Conservation (phyloP, 495 filamentous ascomycete species). For the Penicillium mononematosum region DNA sequence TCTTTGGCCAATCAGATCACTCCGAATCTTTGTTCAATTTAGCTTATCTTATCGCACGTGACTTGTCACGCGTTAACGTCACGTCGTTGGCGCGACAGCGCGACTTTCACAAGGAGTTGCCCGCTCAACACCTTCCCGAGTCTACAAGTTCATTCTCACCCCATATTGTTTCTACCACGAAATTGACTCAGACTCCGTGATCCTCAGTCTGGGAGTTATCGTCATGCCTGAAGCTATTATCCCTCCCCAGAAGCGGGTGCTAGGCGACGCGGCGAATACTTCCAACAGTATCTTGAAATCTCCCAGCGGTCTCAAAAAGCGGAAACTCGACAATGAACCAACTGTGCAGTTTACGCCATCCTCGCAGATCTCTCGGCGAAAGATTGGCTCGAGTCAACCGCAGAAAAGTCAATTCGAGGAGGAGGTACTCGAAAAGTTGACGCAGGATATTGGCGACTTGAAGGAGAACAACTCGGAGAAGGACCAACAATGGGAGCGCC, state of each 20-base stretch:
- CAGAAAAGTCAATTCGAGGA: conserved; percentile 87
- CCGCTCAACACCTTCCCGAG: conserved; percentile 17
- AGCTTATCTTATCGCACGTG: conserved; percentile 30
- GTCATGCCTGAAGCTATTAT: conserved; percentile 54
- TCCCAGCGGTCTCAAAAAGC: conserved; percentile 65
- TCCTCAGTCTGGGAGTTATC: conserved; percentile 17
- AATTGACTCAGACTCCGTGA: neutral
- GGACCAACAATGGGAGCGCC: conserved; percentile 91
- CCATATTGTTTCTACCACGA: neutral
- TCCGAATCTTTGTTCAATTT: conserved; percentile 2
- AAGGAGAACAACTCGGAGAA: conserved; percentile 84
- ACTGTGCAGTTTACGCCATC: conserved; percentile 57
- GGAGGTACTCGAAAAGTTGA: conserved; percentile 90
- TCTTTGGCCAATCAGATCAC: conserved; percentile 1
- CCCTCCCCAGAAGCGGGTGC: conserved; percentile 55
- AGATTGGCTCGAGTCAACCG: conserved; percentile 72
- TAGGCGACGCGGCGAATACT: conserved; percentile 57
- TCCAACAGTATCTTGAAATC: conserved; percentile 47
- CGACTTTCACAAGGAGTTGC: conserved; percentile 19
- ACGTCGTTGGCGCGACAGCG: conserved; percentile 28
- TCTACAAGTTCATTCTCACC: neutral
- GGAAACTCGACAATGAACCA: conserved; percentile 64
- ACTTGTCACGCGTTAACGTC: conserved; percentile 31
- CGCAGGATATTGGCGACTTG: conserved; percentile 82
- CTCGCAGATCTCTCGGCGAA: conserved; percentile 54